These are phyloP conservation scores for Colletotrichum sojae DNA, from an alignment of 2,329 filamentous ascomycete species.

Conservation along the genomic window DNA sequence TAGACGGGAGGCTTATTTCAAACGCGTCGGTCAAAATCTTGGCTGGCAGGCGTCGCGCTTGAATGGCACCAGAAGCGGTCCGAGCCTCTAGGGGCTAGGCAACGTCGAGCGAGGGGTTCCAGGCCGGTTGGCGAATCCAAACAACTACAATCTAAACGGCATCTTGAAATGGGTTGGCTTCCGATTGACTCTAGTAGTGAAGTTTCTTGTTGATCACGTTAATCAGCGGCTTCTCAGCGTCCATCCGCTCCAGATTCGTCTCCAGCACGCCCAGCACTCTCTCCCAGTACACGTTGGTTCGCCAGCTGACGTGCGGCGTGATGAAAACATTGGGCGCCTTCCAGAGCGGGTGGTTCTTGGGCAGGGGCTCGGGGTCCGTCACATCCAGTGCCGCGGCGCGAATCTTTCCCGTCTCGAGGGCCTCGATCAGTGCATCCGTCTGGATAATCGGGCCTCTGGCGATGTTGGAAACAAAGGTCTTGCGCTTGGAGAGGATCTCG, in stretches of 20 bases:
- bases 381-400: conserved; percentile 79
- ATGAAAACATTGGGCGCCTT: conserved; percentile 75
- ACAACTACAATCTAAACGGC: too few relatives aligned
- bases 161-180: too few relatives aligned
- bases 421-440: conserved; percentile 67
- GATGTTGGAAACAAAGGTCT: conserved; percentile 76
- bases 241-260: conserved; percentile 48
- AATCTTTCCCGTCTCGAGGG: conserved; percentile 59
- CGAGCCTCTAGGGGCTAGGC: conserved; percentile 2
- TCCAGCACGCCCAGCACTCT: conserved; percentile 47
- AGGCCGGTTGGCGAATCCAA: too few relatives aligned
- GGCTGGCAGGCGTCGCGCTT: conserved; percentile 15
- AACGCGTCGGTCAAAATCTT: neutral
- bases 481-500: conserved; percentile 54
- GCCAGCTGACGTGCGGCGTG: conserved; percentile 56
- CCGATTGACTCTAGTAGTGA: conserved; percentile 41
- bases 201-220: conserved; percentile 46
- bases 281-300: conserved; percentile 47
- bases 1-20: too few relatives aligned
- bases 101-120: neutral
- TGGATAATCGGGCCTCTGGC: conserved; percentile 66
- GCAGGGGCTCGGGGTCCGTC: conserved; percentile 80
- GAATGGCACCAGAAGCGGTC: conserved; percentile 13
- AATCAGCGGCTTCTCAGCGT: conserved; percentile 47
- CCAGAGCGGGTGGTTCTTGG: conserved; percentile 75